These are phyloP conservation scores for Mallotus nudiflorus DNA, from an alignment of 345 rosid genomes.

Conservation along the genomic window DNA sequence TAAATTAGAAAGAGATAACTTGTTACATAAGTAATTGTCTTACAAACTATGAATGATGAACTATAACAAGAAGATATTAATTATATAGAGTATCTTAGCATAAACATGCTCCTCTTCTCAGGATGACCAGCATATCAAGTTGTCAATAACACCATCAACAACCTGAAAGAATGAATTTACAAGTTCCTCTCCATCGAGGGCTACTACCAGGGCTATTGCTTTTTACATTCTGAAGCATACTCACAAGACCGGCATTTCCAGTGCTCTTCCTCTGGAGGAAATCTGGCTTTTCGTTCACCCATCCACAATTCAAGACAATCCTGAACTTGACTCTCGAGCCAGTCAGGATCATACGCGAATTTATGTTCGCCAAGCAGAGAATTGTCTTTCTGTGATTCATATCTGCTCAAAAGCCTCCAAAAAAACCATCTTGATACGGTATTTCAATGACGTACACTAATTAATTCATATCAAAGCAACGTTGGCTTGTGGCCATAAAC, in stretches of 20 bases:
- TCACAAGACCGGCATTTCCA: conserved; percentile 80
- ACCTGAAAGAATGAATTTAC: neutral
- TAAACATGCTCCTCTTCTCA: neutral
- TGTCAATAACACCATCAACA: neutral
- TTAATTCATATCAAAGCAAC: neutral
- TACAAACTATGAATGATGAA: conserved; percentile 2
- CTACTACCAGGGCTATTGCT: neutral
- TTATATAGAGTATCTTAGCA: neutral
- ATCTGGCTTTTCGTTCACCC: conserved; percentile 61
- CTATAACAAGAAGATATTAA: neutral
- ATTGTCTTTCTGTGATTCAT: conserved; percentile 66
- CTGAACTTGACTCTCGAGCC: conserved; percentile 47
- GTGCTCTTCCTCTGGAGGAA: conserved; percentile 64
- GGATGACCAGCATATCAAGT: neutral
- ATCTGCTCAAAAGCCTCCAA: conserved; percentile 44
- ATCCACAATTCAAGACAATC: conserved; percentile 56
- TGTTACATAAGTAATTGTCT: neutral
- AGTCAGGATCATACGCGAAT: conserved; percentile 54
- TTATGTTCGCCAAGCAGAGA: conserved; percentile 66
- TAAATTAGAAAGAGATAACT: too few relatives aligned
- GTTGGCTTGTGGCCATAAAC: neutral
- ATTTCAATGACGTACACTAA: too few relatives aligned
- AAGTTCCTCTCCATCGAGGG: conserved; percentile 1
- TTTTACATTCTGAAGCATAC: conserved; percentile 44
- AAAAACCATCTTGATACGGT: neutral